These are phyloP conservation scores for Trichophaea hybrida DNA, from an alignment of 2,329 filamentous ascomycete genomes.

Conservation along the genomic window DNA sequence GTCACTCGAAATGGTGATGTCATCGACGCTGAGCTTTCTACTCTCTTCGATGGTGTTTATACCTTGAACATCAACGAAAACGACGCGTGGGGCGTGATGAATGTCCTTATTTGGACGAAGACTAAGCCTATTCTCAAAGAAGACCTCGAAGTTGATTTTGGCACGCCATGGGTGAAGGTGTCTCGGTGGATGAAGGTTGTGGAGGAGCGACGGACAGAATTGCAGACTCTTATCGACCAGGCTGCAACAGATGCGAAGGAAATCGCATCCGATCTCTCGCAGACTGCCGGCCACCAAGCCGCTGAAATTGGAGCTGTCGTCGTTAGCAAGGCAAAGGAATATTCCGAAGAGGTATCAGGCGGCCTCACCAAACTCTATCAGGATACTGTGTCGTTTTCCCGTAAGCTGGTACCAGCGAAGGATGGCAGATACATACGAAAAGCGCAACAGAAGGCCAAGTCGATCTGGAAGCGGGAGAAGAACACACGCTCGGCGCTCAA, in stretches of 20 bases:
- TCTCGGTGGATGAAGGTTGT: constrained; percentile 33
- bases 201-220: constrained; percentile 23
- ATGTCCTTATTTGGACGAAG: constrained; percentile 44
- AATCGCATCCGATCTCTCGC: constrained; percentile 24
- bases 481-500: constrained; percentile 4
- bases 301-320: constrained; percentile 15
- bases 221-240: constrained; percentile 23
- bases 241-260: constrained; percentile 23
- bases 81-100: constrained; percentile 45
- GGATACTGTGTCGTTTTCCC: constrained; percentile 11
- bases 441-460: constrained; percentile 19
- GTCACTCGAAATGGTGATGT: constrained; percentile 34
- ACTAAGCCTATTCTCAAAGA: constrained; percentile 48
- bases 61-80: constrained; percentile 33
- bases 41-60: constrained; percentile 41
- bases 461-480: constrained; percentile 13
- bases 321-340: constrained; percentile 19
- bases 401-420: background rate
- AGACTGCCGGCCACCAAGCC: constrained; percentile 22
- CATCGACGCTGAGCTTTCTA: constrained; percentile 36
- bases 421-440: constrained; percentile 15
- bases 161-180: constrained; percentile 38
- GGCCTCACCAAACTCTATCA: constrained; percentile 15
- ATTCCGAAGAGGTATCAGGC: constrained; percentile 12
- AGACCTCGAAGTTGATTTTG: constrained; percentile 47